Conservation (phyloP, 2,329 filamentous ascomycete species). For the Ampelomyces quisqualis region DNA sequence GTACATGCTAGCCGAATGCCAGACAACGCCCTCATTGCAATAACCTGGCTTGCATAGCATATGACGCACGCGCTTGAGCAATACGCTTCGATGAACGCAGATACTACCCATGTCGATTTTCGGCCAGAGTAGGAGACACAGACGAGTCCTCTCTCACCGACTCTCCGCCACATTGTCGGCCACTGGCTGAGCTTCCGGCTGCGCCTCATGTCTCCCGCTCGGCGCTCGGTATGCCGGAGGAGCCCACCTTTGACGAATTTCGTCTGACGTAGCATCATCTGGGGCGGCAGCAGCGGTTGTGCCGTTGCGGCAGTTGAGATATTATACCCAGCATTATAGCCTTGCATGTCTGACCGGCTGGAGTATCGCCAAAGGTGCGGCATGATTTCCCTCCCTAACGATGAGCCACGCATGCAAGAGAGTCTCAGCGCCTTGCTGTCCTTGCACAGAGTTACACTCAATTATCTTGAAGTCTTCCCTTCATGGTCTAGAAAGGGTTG, state of each 20-base stretch:
- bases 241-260: not conserved
- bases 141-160: slow-evolving; percentile 20
- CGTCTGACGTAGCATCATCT: not conserved
- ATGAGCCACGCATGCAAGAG: no score
- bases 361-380: no score
- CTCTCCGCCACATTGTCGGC: slow-evolving; percentile 18
- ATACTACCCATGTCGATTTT: not conserved
- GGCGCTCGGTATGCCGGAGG: slow-evolving; percentile 29
- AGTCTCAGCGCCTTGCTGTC: no score
- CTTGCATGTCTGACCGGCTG: no score
- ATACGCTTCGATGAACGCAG: not conserved
- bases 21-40: no score
- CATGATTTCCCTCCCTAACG: no score
- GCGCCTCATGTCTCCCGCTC: slow-evolving; percentile 9
- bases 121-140: slow-evolving; percentile 11
- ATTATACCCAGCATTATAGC: no score
- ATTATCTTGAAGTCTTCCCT: no score
- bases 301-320: slow-evolving; percentile 4
- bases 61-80: not conserved
- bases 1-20: no score
- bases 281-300: slow-evolving; percentile 20
- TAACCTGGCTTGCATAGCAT: no score
- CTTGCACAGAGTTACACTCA: no score
- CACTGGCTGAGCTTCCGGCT: slow-evolving; percentile 7
- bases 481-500: no score